phyloP scores from a whole-genome alignment of 179 eudicot species.

The Vitellaria paradoxa region DNA sequence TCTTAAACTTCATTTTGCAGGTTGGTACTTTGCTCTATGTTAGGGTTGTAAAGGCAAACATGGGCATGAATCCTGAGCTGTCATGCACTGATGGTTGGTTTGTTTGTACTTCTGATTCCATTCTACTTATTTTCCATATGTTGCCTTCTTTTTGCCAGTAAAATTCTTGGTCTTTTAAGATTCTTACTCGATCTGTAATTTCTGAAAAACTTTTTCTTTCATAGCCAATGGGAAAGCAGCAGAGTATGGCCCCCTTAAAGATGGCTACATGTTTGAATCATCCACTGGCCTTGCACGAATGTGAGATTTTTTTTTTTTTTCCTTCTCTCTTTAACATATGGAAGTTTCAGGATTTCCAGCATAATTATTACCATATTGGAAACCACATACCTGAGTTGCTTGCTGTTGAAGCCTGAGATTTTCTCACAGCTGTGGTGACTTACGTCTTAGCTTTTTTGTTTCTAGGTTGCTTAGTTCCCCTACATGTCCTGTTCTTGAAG shows the following conservation, averaged over 20 bases:
- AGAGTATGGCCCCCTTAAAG: conserved; percentile 82
- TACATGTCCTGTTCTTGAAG: conserved; percentile 80
- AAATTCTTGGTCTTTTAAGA: not conserved
- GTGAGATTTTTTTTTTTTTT: conserved; percentile 35
- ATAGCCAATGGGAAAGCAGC: conserved; percentile 86
- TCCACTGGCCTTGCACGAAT: conserved; percentile 87
- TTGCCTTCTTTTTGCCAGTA: not conserved
- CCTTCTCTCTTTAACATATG: not conserved
- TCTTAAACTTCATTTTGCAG: conserved; percentile 36
- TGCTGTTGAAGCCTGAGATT: not conserved
- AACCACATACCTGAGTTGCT: not conserved
- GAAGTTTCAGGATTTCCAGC: not conserved
- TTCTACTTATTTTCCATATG: not conserved
- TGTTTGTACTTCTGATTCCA: not conserved
- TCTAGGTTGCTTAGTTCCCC: conserved; percentile 78
- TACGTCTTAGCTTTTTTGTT: not conserved
- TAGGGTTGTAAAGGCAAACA: conserved; percentile 85
- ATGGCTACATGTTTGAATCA: conserved; percentile 83
- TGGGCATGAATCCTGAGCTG: conserved; percentile 92
- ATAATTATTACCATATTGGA: not conserved
- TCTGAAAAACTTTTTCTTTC: conserved; percentile 9
- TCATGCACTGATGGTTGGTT: conserved; percentile 90
- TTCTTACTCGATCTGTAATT: conserved; percentile 5
- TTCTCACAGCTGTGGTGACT: conserved; percentile 1
- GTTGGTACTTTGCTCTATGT: conserved; percentile 78